A percentile compares a stretch with the other conserved stretches of the same genome.
These are phyloP conservation scores for Canna indica DNA, from an alignment of 176 grass and related monocot species.

Conservation along the genomic window DNA sequence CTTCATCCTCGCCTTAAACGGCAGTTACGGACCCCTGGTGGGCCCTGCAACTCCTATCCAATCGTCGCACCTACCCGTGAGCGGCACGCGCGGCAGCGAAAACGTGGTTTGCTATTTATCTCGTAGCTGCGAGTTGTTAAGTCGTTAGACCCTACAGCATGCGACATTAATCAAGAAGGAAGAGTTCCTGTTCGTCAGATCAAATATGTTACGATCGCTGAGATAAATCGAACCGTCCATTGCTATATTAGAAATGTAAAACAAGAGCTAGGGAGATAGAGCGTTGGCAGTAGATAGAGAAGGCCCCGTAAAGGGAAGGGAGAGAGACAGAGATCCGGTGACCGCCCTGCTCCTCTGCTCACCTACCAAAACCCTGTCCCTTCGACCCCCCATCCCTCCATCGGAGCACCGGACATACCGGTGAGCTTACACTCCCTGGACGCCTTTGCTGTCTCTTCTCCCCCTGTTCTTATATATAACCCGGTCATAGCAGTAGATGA, in stretches of 20 bases:
- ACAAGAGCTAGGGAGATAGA: background rate
- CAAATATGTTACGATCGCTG: background rate
- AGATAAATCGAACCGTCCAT: background rate
- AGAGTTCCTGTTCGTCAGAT: background rate
- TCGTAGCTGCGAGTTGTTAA: background rate
- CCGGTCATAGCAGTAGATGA: too few relatives aligned
- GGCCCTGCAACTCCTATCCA: background rate
- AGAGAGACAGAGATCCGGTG: background rate
- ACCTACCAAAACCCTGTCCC: background rate
- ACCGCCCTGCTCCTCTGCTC: background rate
- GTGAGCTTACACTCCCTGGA: background rate
- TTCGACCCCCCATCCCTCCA: background rate
- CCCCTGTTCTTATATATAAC: background rate
- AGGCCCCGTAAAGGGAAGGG: background rate
- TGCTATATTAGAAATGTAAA: background rate
- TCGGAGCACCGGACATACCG: background rate
- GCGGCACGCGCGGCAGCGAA: background rate
- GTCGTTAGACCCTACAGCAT: background rate
- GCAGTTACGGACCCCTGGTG: background rate
- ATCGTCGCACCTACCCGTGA: background rate
- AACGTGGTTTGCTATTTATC: background rate
- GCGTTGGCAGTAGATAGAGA: background rate
- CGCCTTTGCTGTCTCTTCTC: background rate
- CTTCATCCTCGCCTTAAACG: background rate
- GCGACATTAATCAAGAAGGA: background rate